Percentiles rank a stretch among this genome's conserved stretches.
phyloP scores from a whole-genome alignment of 257 asterid species.

The Nicotiana tomentosiformis region DNA sequence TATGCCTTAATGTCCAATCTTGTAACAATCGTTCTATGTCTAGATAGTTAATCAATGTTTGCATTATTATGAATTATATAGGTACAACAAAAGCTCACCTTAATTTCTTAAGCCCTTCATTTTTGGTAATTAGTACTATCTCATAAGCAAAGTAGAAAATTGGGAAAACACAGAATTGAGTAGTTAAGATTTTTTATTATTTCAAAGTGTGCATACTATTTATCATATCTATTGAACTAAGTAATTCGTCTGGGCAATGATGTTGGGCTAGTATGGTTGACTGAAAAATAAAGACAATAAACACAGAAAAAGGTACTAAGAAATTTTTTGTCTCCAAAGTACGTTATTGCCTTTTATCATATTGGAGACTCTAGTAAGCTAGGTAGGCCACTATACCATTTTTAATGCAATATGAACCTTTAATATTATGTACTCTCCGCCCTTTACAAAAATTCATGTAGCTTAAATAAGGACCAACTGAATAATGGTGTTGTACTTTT shows the following conservation, averaged over 20 bases:
- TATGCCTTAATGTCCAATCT: too few relatives aligned
- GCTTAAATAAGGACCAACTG: slow-evolving; percentile 6
- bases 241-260: background rate
- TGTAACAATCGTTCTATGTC: too few relatives aligned
- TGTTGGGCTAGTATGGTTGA: background rate
- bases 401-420: background rate
- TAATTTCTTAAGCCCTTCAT: too few relatives aligned
- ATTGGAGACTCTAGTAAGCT: background rate
- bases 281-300: background rate
- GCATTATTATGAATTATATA: too few relatives aligned
- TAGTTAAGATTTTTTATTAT: background rate
- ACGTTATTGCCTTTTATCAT: background rate
- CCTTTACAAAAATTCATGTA: slow-evolving; percentile 1
- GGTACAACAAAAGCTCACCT: too few relatives aligned
- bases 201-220: background rate
- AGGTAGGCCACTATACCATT: background rate
- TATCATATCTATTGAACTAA: slow-evolving; percentile 3
- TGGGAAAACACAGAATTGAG: too few relatives aligned
- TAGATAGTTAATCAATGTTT: too few relatives aligned
- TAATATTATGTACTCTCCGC: background rate
- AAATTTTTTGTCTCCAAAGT: background rate
- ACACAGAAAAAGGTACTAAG: background rate
- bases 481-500: background rate
- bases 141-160: too few relatives aligned
- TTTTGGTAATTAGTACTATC: too few relatives aligned